These are phyloP conservation scores for Colletotrichum plurivorum DNA, from an alignment of 2,329 filamentous ascomycete genomes.

Conservation along the genomic window DNA sequence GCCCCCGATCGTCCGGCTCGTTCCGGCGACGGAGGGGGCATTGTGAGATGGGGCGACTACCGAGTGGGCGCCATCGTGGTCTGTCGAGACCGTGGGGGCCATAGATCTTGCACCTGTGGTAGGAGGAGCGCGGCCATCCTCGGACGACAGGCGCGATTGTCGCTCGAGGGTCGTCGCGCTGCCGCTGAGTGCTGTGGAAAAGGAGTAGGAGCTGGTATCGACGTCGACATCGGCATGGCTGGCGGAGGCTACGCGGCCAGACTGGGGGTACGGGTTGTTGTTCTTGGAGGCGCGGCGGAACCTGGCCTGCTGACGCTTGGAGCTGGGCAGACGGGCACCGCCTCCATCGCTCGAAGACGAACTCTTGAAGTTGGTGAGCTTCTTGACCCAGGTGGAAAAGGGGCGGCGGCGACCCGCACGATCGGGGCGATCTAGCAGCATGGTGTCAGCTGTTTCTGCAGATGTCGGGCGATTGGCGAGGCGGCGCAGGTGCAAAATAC, in stretches of 20 bases:
- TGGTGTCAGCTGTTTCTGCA: conserved; percentile 48
- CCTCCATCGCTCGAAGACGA: conserved; percentile 70
- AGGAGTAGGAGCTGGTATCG: conserved; percentile 63
- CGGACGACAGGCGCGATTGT: conserved; percentile 73
- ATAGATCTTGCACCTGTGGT: conserved; percentile 79
- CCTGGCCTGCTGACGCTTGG: conserved; percentile 59
- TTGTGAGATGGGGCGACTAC: conserved; percentile 82
- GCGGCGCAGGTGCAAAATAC: conserved; percentile 2
- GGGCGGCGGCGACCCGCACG: conserved; percentile 80
- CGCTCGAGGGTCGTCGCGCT: conserved; percentile 68
- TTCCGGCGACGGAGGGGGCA: conserved; percentile 77
- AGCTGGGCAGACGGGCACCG: conserved; percentile 48
- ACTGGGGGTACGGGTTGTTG: conserved; percentile 95
- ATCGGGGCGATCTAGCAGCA: conserved; percentile 73
- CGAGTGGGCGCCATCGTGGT: conserved; percentile 81
- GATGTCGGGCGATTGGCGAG: conserved; percentile 39
- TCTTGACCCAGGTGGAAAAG: conserved; percentile 95
- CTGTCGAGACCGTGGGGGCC: conserved; percentile 87
- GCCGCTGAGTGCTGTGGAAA: conserved; percentile 69
- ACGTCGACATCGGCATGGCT: conserved; percentile 42
- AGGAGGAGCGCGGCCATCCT: conserved; percentile 69
- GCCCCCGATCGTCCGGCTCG: conserved; percentile 77
- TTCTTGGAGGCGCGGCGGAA: conserved; percentile 68
- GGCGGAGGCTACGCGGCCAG: conserved; percentile 68
- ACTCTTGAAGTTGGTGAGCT: conserved; percentile 86